These are phyloP conservation scores for Solanum hybrid DNA, from an alignment of 305 asterid genomes.

Conservation along the genomic window DNA sequence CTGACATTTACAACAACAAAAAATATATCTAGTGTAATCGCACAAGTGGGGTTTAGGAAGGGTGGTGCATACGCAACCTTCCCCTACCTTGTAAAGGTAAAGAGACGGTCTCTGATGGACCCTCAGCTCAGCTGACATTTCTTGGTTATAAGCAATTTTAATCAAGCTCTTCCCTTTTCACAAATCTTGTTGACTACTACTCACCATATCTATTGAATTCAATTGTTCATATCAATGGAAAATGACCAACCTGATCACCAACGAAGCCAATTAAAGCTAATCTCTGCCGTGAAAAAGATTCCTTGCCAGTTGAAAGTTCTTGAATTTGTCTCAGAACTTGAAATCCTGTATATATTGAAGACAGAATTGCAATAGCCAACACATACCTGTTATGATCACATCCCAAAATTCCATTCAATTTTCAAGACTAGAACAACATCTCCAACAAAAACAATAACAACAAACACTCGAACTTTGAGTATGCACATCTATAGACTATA, in stretches of 20 bases:
- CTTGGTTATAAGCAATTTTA: not conserved
- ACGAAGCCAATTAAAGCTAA: constrained; percentile 35
- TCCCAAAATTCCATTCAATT: constrained; percentile 1
- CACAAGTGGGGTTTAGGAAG: not conserved
- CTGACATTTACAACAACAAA: not conserved
- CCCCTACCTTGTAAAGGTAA: not conserved
- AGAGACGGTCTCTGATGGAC: not conserved
- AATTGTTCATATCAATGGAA: not conserved
- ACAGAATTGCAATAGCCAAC: constrained; percentile 49
- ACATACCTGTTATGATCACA: constrained; percentile 36
- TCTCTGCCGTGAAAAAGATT: constrained; percentile 19
- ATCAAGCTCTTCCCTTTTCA: not conserved
- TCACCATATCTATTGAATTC: not conserved
- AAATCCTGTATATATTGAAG: constrained; percentile 53
- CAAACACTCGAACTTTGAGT: not conserved
- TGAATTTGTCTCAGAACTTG: constrained; percentile 41
- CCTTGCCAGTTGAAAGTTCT: constrained; percentile 38
- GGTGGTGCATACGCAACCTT: not conserved
- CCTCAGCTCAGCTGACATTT: not conserved
- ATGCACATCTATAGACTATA: not conserved
- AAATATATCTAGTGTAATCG: not conserved
- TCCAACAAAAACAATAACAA: not conserved
- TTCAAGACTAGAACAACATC: not conserved
- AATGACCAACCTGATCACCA: constrained; percentile 58
- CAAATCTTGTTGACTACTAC: not conserved